Base-by-base conservation (phyloP, 257 asterid species). In the Rauvolfia tetraphylla region DNA sequence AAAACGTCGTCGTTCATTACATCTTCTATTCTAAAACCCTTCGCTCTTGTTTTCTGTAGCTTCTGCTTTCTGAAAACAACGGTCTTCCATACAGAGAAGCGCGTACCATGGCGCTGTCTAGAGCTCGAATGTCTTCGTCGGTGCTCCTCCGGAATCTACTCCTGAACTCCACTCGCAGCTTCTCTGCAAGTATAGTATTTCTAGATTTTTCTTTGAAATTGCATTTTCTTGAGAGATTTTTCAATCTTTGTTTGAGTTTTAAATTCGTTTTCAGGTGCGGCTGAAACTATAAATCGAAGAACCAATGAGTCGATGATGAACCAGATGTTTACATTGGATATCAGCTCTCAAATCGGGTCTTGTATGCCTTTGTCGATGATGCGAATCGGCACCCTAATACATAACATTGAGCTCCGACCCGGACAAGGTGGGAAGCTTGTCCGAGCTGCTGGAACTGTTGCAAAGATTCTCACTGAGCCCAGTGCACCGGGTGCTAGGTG, bases 371-470 rank as follows among this genome's bases (percentile, higher is more conserved):
- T 81, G 22, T 62, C 61, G 1, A 77, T 77, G 81, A 81, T 81
- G 84, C 78, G 96, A 34, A 92, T 91, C 0, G 96, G 97, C 57
- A 92, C 88, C 66, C 86, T 81, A 7, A 83, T 91, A 77, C 96
- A 93, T 84, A 93, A 92, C 82, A 88, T 92, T n/a, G 98, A 94
- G 90, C 78, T 94, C 71, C 97, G 96, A 38, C 97, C 96, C 20
- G 97, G 97, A 1, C 92, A 89, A 85, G 97, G 97, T 27, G 92
- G 87, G 39, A 90, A 92, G 59, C 82, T 94, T 12, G 97, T 90
- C 22, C 89, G 98, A 0, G 85, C 97, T 20, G 91, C 97, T 0
- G 96, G 96, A 29, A 88, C 95, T 2, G 75, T 80, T 4, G 97
- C 96, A 0, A 89, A 86, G 81, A 90, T 94, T 72, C 84, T 94